phyloP scores from a whole-genome alignment of 2,329 filamentous ascomycete genomes.

The Byssochlamys sp. region DNA sequence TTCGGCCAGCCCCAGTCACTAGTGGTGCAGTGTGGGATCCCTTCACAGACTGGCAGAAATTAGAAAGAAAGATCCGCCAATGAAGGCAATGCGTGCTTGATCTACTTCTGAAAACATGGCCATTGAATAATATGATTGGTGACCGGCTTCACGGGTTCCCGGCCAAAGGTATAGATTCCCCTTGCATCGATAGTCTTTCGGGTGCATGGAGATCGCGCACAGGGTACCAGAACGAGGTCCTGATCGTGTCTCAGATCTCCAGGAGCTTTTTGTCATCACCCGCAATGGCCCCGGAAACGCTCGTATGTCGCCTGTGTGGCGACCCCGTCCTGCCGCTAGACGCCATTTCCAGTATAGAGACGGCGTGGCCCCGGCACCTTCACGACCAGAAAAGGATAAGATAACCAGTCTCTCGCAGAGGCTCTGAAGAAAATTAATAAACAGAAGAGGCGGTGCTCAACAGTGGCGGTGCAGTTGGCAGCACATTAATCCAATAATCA shows the following conservation, averaged over 20 bases:
- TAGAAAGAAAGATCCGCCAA: slow-evolving; percentile 21
- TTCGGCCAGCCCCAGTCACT: slow-evolving; percentile 10
- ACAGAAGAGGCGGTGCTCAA: not conserved
- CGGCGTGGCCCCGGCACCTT: not conserved
- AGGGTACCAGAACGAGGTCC: slow-evolving; percentile 4
- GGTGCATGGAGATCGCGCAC: slow-evolving; percentile 15
- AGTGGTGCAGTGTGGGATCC: slow-evolving; percentile 6
- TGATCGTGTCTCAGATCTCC: not conserved
- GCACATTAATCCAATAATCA: not conserved
- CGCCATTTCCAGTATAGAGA: not conserved
- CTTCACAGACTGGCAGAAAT: slow-evolving; percentile 26
- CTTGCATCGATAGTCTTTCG: slow-evolving; percentile 29
- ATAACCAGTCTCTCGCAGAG: not conserved
- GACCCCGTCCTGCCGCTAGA: not conserved
- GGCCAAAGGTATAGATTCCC: slow-evolving; percentile 20
- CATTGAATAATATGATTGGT: slow-evolving; percentile 27
- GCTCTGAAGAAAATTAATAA: not conserved
- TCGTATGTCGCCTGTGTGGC: not conserved
- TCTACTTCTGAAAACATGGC: slow-evolving; percentile 6
- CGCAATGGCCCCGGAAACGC: not conserved
- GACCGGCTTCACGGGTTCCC: slow-evolving; percentile 18
- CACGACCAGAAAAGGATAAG: not conserved
- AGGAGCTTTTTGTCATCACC: not conserved
- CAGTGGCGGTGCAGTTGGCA: not conserved
- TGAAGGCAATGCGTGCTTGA: slow-evolving; percentile 16